Evolutionary conservation across 805 yeast species (phyloP), one percentile per base, ranked within the genome.

Genomic region (Starmerella apis): DNA sequence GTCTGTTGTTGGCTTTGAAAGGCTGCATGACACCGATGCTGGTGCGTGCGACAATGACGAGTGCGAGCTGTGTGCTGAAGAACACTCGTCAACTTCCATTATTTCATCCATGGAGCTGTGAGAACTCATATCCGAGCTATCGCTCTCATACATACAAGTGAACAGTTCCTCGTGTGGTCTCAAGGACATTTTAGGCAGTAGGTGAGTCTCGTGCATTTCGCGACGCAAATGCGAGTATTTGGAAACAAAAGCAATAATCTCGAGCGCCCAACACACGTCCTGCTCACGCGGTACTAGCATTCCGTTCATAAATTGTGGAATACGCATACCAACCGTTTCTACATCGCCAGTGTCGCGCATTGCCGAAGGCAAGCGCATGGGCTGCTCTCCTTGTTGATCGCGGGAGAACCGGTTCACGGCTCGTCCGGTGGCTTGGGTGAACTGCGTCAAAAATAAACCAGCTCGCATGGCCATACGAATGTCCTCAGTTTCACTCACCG

Each of bases 211-310:
- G 57, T 87, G 94, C 51, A 90, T 69, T 43, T 73, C 73, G 33
- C 79, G 81, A 60, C 88, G 83, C 64, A 88, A 69, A 54, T 78
- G 75, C 0, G 96, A 81, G 61, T 92, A 90, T 65, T 90, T 90
- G 4, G 96, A 87, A 37, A 88, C 85, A 65, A 87, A 90, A 13
- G 97, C 97, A 46, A 92, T 66, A 19, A 92, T 72, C 65, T 90
- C 97, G 48, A 90, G 70, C 3, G 95, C 83, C 95, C 96, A 87
- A 32, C 86, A 80, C 16, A 90, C 85, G 62, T 90, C 98, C 63
- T 90, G 96, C 55, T 85, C 94, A 50, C 86, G 76, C 1, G 96
- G 96, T 5, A 87, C 75, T n/a, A 88, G 73, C 20, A 80, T 78
- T 1, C 95, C 94, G 37, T 82, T 67, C 43, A 71, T 65, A 59